Base-by-base conservation (phyloP, 108 stramenopile species). In the Epipyxis sp. region DNA sequence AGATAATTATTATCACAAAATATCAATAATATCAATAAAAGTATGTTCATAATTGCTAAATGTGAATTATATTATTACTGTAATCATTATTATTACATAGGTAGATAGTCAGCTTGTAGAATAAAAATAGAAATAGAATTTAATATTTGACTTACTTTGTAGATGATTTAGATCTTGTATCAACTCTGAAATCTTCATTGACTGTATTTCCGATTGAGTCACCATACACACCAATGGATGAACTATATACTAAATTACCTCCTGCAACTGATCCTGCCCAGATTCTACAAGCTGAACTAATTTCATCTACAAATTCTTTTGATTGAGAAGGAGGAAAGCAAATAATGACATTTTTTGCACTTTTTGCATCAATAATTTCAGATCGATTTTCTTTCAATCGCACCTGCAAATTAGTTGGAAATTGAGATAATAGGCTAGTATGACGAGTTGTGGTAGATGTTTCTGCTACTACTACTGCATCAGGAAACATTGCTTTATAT, bases 191-290 rank as follows among this genome's bases (percentile, higher is more conserved):
- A 29, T 32, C 10, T 25, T 65, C 61, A 65, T 65, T 10, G 6
- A 65, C 35, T 16, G 34, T 25, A 13, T 65, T 3, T 3, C 35
- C 61, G 34, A 10, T 29, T 35, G 35, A 3, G 3, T 65, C 61
- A 25, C 61, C 61, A 65, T 65, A 65, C 20, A 65, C 61, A 29
- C 34, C 61, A 6, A 65, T 35, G 61, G 61, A 65, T 13, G 61
- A 65, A 6, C 30, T 65, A 37, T 35, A 65, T 32, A 65, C 35
- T 29, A 65, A 32, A 32, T 10, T 6, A 6, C 61, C 61, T 13
- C 61, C 61, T 13, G 34, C 61, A 3, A 32, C 20, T 32, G 61
- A 32, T 6, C 61, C 61, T 13, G 34, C 34, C 61, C 61, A 65
- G 3, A 65, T 3, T 10, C 34, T 3, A 29, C 27, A 35, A 3